Evolutionary conservation across 495 filamentous ascomycete species (phyloP).

Genomic region (Podospora fimiseda): DNA sequence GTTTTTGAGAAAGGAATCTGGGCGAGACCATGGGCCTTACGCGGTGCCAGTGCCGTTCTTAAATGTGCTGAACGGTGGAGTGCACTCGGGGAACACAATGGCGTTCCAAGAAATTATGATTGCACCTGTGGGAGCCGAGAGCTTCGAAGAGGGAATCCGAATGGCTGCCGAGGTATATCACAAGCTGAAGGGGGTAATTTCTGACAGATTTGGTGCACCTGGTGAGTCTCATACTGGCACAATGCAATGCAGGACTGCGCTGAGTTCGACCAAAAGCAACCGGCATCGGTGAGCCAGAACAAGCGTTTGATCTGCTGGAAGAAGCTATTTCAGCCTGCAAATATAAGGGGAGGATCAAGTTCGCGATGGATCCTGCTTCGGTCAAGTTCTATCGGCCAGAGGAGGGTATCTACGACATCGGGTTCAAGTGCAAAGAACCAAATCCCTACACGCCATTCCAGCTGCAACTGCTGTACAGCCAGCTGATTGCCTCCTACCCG

Average conservation of each 20-base stretch:
- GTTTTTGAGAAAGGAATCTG: slow-evolving; percentile 88
- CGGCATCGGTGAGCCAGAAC: slow-evolving; percentile 92
- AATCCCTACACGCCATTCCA: slow-evolving; percentile 99
- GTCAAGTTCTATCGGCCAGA: slow-evolving; percentile 99
- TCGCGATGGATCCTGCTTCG: slow-evolving; percentile 98
- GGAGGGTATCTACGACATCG: slow-evolving; percentile 95
- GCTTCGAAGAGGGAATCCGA: too few species aligned
- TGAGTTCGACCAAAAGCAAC: too few species aligned
- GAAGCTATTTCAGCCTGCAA: slow-evolving; percentile 88
- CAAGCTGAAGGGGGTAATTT: slow-evolving; percentile 89
- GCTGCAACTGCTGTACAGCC: slow-evolving; percentile 87
- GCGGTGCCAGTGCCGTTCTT: too few species aligned
- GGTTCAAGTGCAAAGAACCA: slow-evolving; percentile 97
- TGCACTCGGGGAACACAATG: too few species aligned
- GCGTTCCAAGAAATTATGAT: too few species aligned
- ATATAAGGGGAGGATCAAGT: slow-evolving; percentile 89
- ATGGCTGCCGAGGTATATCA: too few species aligned
- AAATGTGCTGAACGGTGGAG: too few species aligned
- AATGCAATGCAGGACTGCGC: too few species aligned
- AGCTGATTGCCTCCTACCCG: slow-evolving; percentile 85
- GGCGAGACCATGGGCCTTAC: slow-evolving; percentile 97
- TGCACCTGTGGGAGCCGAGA: too few species aligned
- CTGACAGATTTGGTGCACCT: slow-evolving; percentile 99
- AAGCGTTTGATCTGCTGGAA: slow-evolving; percentile 94
- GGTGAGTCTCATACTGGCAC: too few species aligned